These are phyloP conservation scores for Globisporangium perplexum DNA, from an alignment of 352 stramenopile species.

Conservation along the genomic window DNA sequence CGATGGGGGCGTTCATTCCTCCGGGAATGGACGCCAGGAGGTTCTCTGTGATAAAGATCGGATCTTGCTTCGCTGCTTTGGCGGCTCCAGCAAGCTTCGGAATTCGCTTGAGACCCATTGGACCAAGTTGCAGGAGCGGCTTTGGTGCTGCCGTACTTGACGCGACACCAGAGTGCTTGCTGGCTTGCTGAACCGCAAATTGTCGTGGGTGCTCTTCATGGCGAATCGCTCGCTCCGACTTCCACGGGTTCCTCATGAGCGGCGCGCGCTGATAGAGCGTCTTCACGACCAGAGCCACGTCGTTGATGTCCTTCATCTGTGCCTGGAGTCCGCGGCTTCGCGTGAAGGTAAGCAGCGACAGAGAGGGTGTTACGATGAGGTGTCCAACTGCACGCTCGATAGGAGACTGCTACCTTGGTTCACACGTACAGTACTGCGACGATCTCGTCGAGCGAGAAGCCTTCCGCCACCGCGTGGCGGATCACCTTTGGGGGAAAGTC, in stretches of 20 bases:
- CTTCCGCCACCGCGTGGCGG: constrained; percentile 42
- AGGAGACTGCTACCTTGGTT: not conserved
- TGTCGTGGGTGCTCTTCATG: constrained; percentile 8
- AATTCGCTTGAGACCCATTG: not conserved
- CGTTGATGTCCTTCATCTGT: constrained; percentile 32
- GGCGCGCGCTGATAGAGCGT: constrained; percentile 35
- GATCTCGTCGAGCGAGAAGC: constrained; percentile 39
- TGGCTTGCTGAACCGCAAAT: not conserved
- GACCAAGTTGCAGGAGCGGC: not conserved
- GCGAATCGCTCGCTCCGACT: constrained; percentile 27
- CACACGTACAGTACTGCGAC: constrained; percentile 49
- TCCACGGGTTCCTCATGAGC: constrained; percentile 54
- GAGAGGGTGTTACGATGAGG: not conserved
- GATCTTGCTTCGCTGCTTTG: not conserved
- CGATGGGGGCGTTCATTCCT: constrained; percentile 40
- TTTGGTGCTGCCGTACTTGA: not conserved
- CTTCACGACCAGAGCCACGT: constrained; percentile 31
- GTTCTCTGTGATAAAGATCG: constrained; percentile 31
- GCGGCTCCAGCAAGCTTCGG: not conserved
- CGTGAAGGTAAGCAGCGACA: not conserved
- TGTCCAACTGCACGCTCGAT: not conserved
- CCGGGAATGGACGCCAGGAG: constrained; percentile 47
- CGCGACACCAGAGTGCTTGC: not conserved
- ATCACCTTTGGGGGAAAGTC: constrained; percentile 44
- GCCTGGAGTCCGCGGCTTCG: constrained; percentile 45